These are phyloP conservation scores for Bertia moriformis DNA, from an alignment of 2,329 filamentous ascomycete species.

Conservation along the genomic window DNA sequence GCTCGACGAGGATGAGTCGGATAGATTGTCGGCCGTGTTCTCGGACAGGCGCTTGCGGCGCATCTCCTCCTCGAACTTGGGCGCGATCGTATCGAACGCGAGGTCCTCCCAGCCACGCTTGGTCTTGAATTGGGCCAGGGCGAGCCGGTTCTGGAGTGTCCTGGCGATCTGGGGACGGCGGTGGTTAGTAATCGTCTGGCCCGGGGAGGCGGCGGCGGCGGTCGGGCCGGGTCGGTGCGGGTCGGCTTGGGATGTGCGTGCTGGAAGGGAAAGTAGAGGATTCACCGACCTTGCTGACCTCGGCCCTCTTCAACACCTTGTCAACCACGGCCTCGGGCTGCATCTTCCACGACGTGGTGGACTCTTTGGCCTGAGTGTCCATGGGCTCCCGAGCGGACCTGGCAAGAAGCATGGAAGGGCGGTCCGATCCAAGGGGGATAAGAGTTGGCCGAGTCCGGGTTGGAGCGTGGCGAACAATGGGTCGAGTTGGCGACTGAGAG, in stretches of 20 bases:
- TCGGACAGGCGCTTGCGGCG: constrained; percentile 55
- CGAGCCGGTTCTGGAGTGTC: constrained; percentile 81
- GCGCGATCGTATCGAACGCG: constrained; percentile 73
- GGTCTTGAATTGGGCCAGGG: constrained; percentile 92
- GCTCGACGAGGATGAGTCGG: constrained; percentile 73
- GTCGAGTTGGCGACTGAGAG: too few species aligned
- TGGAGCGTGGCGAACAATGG: too few species aligned
- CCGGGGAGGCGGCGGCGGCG: too few species aligned
- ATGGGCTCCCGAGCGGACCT: too few species aligned
- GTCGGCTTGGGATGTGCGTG: constrained; percentile 1
- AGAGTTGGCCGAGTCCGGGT: too few species aligned
- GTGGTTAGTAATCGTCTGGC: constrained; percentile 9
- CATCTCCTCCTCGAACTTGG: constrained; percentile 66
- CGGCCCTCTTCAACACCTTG: constrained; percentile 56
- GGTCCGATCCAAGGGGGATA: too few species aligned
- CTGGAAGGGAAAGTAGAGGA: constrained; percentile 3
- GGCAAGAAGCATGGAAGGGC: too few species aligned
- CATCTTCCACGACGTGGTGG: constrained; percentile 45
- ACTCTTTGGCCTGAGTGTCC: too few species aligned
- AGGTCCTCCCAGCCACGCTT: constrained; percentile 90
- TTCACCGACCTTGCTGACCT: constrained; percentile 57
- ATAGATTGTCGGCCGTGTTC: constrained; percentile 58
- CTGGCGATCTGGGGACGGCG: constrained; percentile 63
- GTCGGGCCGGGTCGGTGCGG: constrained; percentile 1
- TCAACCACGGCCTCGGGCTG: constrained; percentile 52